Evolutionary conservation across 768 basidiomycete species (phyloP).

Genomic region (Auricularia sp.): DNA sequence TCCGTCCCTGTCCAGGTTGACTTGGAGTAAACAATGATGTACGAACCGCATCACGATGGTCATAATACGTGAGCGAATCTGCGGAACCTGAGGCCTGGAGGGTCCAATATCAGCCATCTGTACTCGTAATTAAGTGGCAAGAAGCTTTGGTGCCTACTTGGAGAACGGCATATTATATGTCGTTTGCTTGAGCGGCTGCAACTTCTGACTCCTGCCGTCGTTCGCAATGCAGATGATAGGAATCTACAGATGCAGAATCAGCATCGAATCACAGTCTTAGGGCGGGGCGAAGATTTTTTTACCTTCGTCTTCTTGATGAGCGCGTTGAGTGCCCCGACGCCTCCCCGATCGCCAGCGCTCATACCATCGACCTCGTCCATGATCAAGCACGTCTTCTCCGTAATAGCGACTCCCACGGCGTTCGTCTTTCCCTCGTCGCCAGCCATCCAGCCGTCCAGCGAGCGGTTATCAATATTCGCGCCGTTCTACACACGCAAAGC

Average conservation of each 20-base stretch:
- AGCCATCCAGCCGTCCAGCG: slow-evolving; percentile 76
- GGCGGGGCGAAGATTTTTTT: no score
- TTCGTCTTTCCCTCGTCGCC: slow-evolving; percentile 52
- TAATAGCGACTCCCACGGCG: slow-evolving; percentile 61
- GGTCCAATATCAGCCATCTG: not conserved
- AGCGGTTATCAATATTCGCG: slow-evolving; percentile 83
- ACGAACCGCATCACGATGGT: slow-evolving; percentile 82
- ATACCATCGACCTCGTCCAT: slow-evolving; percentile 99
- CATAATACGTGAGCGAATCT: slow-evolving; percentile 79
- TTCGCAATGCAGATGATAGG: slow-evolving; percentile 98
- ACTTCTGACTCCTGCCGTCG: slow-evolving; percentile 74
- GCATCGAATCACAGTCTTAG: no score
- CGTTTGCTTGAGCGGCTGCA: slow-evolving; percentile 70
- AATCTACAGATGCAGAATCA: slow-evolving; percentile 37
- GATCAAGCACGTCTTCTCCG: slow-evolving; percentile 76
- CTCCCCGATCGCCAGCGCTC: slow-evolving; percentile 95
- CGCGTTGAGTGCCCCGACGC: slow-evolving; percentile 85
- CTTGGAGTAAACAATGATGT: no score
- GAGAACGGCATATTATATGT: slow-evolving; percentile 70
- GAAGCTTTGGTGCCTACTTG: slow-evolving; percentile 38
- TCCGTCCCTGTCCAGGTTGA: no score
- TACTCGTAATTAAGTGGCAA: no score
- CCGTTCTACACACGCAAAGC: slow-evolving; percentile 44
- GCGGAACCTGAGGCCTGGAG: slow-evolving; percentile 60
- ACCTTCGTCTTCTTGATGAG: slow-evolving; percentile 88